Conservation (phyloP, 192 early-diverging fungal species). For the Backusella morwellensis region DNA sequence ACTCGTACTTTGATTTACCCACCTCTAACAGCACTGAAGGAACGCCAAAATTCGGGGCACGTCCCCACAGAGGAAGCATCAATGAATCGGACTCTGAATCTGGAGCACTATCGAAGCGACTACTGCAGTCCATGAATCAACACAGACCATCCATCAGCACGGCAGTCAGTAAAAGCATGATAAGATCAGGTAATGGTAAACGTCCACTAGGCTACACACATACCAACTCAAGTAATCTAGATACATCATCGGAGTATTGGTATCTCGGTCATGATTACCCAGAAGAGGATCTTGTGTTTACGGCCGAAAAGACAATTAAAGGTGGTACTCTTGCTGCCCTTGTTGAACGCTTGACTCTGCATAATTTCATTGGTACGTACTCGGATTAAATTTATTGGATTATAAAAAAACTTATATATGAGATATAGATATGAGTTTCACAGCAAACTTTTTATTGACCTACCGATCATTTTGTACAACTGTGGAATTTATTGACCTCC, state of each 20-base stretch:
- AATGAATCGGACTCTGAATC: constrained; percentile 2
- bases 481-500: constrained; percentile 70
- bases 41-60: not conserved
- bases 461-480: constrained; percentile 92
- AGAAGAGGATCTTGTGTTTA: constrained; percentile 77
- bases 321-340: constrained; percentile 88
- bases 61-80: constrained; percentile 9
- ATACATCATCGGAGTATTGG: constrained; percentile 59
- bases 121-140: not conserved
- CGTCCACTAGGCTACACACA: constrained; percentile 8
- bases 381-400: too few species aligned
- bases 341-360: constrained; percentile 88
- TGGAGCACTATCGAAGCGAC: not conserved
- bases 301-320: constrained; percentile 80
- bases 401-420: too few species aligned
- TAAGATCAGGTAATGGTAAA: not conserved
- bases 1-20: constrained; percentile 1
- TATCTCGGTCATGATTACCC: constrained; percentile 80
- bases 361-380: constrained; percentile 56
- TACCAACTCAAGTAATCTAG: not conserved
- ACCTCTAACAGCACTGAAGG: not conserved
- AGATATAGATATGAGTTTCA: constrained; percentile 71
- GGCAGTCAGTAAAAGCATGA: not conserved
- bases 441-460: constrained; percentile 87
- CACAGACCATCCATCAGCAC: constrained; percentile 4